Evolutionary conservation across 1,139 yeast genomes (phyloP).

Genomic region (Saccharomyces hybrid): DNA sequence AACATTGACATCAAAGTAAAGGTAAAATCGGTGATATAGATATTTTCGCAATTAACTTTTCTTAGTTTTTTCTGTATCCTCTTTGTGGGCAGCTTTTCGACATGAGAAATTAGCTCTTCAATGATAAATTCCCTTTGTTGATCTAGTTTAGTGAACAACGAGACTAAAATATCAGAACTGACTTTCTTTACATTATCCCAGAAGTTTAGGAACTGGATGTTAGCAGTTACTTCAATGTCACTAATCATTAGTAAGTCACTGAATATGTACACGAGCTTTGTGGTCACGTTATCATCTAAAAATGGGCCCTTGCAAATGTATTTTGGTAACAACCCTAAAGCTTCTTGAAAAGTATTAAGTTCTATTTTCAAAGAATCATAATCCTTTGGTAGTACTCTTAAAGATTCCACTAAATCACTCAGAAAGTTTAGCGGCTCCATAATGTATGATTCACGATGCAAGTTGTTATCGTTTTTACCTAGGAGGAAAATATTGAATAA

Average conservation of each 20-base stretch:
- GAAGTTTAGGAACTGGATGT: conserved; percentile 13
- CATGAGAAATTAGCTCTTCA: conserved; percentile 49
- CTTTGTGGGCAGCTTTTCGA: conserved; percentile 42
- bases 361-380: conserved; percentile 5
- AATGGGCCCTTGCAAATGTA: conserved; percentile 20
- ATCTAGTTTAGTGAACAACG: conserved; percentile 40
- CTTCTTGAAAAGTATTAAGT: conserved; percentile 10
- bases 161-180: conserved; percentile 37
- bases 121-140: conserved; percentile 54
- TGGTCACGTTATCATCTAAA: conserved; percentile 27
- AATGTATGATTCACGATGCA: conserved; percentile 42
- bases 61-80: conserved; percentile 29
- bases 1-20: conserved; percentile 21
- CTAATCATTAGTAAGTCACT: conserved; percentile 27
- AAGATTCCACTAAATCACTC: conserved; percentile 35
- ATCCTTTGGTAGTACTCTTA: conserved; percentile 22
- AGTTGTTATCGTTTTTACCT: conserved; percentile 36
- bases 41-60: conserved; percentile 11
- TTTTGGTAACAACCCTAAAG: conserved; percentile 17
- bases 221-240: conserved; percentile 11
- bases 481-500: conserved; percentile 39
- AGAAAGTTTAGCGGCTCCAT: conserved; percentile 38
- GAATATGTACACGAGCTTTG: conserved; percentile 24
- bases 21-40: conserved; percentile 26
- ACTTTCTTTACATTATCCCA: conserved; percentile 27